These are phyloP conservation scores for Ogataea wickerhamii DNA, from an alignment of 805 yeast genomes.

Conservation along the genomic window DNA sequence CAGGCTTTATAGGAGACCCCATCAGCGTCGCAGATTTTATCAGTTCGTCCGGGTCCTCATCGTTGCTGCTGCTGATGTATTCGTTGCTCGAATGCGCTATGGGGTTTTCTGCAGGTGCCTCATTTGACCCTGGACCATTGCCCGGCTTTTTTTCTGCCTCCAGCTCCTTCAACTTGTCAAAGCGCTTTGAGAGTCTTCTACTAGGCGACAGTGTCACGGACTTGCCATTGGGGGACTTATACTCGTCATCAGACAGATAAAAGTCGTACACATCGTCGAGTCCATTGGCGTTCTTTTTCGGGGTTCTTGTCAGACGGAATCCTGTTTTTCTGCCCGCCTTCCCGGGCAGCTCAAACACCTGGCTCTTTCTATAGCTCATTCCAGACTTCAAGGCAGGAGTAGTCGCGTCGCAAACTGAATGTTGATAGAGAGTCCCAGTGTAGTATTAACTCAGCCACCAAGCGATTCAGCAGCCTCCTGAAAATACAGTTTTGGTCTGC, in stretches of 20 bases:
- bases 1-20: slow-evolving; percentile 29
- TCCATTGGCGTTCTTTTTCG: slow-evolving; percentile 54
- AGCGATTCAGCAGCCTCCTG: no score
- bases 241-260: slow-evolving; percentile 49
- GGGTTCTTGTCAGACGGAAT: slow-evolving; percentile 31
- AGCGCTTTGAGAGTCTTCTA: slow-evolving; percentile 15
- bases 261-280: slow-evolving; percentile 71
- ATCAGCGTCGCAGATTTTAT: slow-evolving; percentile 28
- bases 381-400: background rate
- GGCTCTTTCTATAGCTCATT: slow-evolving; percentile 32
- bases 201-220: slow-evolving; percentile 13
- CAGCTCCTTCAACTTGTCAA: slow-evolving; percentile 14
- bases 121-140: background rate
- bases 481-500: no score
- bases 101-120: slow-evolving; percentile 4
- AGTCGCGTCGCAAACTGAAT: slow-evolving; percentile 1
- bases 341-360: slow-evolving; percentile 46
- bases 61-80: slow-evolving; percentile 16
- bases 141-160: slow-evolving; percentile 1
- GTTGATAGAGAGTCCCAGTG: no score
- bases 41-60: slow-evolving; percentile 28
- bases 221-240: slow-evolving; percentile 22
- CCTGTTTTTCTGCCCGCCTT: slow-evolving; percentile 66
- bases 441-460: no score
- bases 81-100: slow-evolving; percentile 8